These are phyloP conservation scores for Geosmithia putterillii DNA, from an alignment of 2,329 filamentous ascomycete genomes.

Conservation along the genomic window DNA sequence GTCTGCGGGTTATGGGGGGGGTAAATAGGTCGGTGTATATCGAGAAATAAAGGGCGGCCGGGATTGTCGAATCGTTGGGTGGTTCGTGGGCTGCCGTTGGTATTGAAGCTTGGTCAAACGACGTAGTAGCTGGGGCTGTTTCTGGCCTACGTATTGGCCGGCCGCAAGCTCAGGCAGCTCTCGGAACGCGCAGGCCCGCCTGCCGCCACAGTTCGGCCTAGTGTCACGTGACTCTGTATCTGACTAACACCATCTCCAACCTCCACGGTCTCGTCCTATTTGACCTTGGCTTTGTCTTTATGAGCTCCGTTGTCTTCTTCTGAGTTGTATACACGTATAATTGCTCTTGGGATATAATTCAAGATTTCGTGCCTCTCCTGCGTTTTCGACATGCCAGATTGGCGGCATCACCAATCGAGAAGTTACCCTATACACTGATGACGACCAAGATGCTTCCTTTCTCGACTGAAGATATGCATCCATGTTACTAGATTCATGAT, in stretches of 20 bases:
- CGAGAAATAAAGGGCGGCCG: neutral
- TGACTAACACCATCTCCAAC: neutral
- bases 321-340: too few relatives aligned
- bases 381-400: neutral
- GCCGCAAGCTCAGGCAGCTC: conserved; percentile 32
- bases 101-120: conserved; percentile 9
- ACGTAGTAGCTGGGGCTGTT: conserved; percentile 5
- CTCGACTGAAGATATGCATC: neutral
- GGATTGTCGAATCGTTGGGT: neutral
- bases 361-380: too few relatives aligned
- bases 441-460: neutral
- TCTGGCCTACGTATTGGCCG: neutral
- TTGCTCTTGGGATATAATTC: too few relatives aligned
- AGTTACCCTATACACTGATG: neutral
- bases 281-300: neutral
- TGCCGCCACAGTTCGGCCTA: conserved; percentile 8
- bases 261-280: too few relatives aligned
- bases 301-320: neutral
- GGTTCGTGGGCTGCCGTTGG: conserved; percentile 6
- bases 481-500: neutral
- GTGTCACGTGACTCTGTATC: conserved; percentile 7
- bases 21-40: neutral
- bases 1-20: conserved; percentile 33
- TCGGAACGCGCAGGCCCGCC: conserved; percentile 25
- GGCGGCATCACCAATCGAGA: neutral